Percentiles rank a stretch among this genome's conserved stretches.
These are phyloP conservation scores for Lactifluus piperatus DNA, from an alignment of 768 basidiomycete genomes.

Conservation along the genomic window DNA sequence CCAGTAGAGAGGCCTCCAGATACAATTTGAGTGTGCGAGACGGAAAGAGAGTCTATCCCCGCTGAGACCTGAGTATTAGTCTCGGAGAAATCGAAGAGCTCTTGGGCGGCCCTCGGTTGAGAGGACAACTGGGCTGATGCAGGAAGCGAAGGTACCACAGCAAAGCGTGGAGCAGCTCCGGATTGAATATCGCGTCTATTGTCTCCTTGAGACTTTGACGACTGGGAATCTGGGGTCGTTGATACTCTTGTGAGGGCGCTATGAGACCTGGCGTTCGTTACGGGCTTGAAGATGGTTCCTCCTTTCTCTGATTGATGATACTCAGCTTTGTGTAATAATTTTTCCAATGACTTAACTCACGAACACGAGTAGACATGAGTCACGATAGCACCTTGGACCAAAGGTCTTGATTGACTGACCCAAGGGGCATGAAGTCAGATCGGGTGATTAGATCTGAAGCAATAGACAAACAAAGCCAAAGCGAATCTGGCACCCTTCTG, in stretches of 20 bases:
- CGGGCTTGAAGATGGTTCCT: constrained; percentile 58
- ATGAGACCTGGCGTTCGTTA: constrained; percentile 47
- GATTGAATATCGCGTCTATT: background rate
- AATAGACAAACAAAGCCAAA: background rate
- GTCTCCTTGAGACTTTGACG: background rate
- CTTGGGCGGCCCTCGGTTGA: background rate
- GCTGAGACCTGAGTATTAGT: background rate
- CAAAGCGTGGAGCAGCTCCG: background rate
- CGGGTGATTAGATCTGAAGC: constrained; percentile 2
- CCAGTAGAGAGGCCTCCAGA: background rate
- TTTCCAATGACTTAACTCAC: constrained; percentile 39
- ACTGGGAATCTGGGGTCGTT: constrained; percentile 19
- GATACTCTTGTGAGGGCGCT: constrained; percentile 19
- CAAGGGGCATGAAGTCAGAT: background rate
- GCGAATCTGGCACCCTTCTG: too few relatives aligned
- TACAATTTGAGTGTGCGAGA: background rate
- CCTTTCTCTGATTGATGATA: constrained; percentile 50
- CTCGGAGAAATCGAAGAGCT: background rate
- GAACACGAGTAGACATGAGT: constrained; percentile 42
- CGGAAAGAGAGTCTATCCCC: background rate
- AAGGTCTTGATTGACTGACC: background rate
- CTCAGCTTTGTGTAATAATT: constrained; percentile 1
- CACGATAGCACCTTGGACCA: background rate
- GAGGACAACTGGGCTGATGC: background rate
- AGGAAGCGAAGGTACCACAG: background rate